Percentiles rank a stretch among this genome's conserved stretches.
phyloP scores from a whole-genome alignment of 2,329 filamentous ascomycete species.

The Cladophialophora immunda region DNA sequence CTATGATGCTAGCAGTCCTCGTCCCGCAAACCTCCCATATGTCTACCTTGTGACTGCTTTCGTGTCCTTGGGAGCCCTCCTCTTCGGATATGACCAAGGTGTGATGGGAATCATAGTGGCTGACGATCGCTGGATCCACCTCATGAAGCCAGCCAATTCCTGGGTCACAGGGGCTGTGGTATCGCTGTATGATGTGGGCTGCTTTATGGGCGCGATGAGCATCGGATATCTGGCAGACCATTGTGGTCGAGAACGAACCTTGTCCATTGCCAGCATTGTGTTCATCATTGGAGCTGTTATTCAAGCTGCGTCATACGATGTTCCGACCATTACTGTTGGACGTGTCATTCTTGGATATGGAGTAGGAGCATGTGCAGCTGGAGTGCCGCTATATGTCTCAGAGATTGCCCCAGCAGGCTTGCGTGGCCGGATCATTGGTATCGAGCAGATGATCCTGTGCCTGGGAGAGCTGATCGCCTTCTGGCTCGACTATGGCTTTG shows the following conservation, averaged over 20 bases:
- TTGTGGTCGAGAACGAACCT: conserved; percentile 16
- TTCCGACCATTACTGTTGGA: conserved; percentile 59
- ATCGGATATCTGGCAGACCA: conserved; percentile 23
- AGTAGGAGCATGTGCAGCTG: conserved; percentile 57
- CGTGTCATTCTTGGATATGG: conserved; percentile 60
- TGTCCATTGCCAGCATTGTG: conserved; percentile 20
- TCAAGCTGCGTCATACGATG: conserved; percentile 47
- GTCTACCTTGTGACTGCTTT: conserved; percentile 26
- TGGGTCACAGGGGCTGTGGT: conserved; percentile 47
- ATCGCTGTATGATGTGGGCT: conserved; percentile 50
- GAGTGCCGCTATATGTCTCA: conserved; percentile 58
- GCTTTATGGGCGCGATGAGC: conserved; percentile 36
- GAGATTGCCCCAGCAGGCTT: conserved; percentile 51
- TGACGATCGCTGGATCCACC: conserved; percentile 43
- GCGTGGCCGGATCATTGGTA: conserved; percentile 51
- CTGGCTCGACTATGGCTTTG: conserved; percentile 46
- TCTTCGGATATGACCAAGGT: conserved; percentile 48
- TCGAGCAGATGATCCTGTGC: conserved; percentile 57
- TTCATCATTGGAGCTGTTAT: conserved; percentile 27
- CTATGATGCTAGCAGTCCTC: not conserved
- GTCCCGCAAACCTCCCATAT: conserved; percentile 20
- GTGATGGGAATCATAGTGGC: conserved; percentile 46
- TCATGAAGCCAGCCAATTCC: conserved; percentile 40
- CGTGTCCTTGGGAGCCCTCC: conserved; percentile 33
- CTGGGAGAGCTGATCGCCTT: conserved; percentile 53